These are phyloP conservation scores for Mrakia gelida DNA, from an alignment of 768 basidiomycete genomes.

Conservation along the genomic window DNA sequence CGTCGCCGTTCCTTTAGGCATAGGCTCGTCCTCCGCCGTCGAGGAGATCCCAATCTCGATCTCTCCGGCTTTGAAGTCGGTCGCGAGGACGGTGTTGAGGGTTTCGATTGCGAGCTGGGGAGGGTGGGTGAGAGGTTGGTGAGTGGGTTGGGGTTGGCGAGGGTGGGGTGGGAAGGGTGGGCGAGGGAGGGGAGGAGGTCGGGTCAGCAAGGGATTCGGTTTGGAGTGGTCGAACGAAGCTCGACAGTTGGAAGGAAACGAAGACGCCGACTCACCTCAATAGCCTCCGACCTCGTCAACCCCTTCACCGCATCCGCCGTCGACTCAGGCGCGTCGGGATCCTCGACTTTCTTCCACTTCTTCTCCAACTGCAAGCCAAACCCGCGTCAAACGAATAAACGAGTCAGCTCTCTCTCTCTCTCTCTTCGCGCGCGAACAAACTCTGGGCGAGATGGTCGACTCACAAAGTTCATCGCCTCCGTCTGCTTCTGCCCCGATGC, in stretches of 20 bases:
- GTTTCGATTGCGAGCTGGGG: slow-evolving; percentile 84
- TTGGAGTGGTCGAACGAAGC: no score
- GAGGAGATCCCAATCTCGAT: slow-evolving; percentile 95
- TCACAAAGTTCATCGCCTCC: slow-evolving; percentile 86
- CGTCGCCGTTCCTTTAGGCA: slow-evolving; percentile 25
- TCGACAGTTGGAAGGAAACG: no score
- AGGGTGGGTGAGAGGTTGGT: no score
- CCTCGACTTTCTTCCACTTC: slow-evolving; percentile 93
- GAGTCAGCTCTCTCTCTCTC: slow-evolving; percentile 5
- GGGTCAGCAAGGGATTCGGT: not conserved
- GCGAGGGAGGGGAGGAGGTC: not conserved
- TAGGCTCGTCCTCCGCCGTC: slow-evolving; percentile 37
- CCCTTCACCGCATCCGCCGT: slow-evolving; percentile 47
- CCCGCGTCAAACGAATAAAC: not conserved
- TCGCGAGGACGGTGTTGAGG: slow-evolving; percentile 88
- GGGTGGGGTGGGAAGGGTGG: no score
- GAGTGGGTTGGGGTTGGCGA: no score
- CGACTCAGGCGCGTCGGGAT: slow-evolving; percentile 51
- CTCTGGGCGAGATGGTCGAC: no score
- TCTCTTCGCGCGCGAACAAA: no score
- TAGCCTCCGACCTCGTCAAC: slow-evolving; percentile 70
- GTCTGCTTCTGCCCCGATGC: slow-evolving; percentile 91
- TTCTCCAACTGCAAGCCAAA: slow-evolving; percentile 67
- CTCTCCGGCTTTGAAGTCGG: slow-evolving; percentile 92
- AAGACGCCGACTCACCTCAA: slow-evolving; percentile 65